Conservation (phyloP, 2,329 filamentous ascomycete genomes). For the Phaeosphaeria sp. region DNA sequence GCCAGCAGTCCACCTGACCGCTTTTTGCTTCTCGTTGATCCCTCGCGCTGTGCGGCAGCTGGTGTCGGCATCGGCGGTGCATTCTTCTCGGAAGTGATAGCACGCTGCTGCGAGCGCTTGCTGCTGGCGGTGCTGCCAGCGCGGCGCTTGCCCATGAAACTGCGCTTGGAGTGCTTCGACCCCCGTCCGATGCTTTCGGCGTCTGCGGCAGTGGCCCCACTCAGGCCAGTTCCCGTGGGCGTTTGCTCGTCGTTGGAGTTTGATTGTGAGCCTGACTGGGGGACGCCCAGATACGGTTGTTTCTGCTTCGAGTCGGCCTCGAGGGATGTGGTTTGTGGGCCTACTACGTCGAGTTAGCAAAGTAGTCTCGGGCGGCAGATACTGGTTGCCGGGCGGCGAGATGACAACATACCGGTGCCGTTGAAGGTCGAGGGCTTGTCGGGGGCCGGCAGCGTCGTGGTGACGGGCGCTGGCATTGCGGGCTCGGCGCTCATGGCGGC, state of each 20-base stretch:
- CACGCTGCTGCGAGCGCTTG: constrained; percentile 48
- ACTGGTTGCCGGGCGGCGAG: neutral
- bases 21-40: constrained; percentile 49
- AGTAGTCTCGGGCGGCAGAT: neutral
- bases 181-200: constrained; percentile 53
- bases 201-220: constrained; percentile 54
- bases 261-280: constrained; percentile 38
- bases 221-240: constrained; percentile 50
- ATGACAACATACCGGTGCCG: constrained; percentile 44
- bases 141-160: constrained; percentile 53
- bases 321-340: constrained; percentile 19
- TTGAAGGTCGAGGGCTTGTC: constrained; percentile 41
- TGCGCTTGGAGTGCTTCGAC: constrained; percentile 54
- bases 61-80: constrained; percentile 38
- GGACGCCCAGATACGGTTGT: constrained; percentile 46
- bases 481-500: constrained; percentile 48
- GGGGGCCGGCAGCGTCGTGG: constrained; percentile 31
- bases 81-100: no score
- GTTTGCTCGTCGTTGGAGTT: constrained; percentile 36
- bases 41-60: constrained; percentile 36
- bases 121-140: constrained; percentile 56
- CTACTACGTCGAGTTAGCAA: constrained; percentile 22
- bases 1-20: constrained; percentile 52
- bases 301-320: constrained; percentile 44
- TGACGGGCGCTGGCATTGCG: constrained; percentile 33